Conservation (phyloP, 257 asterid genomes). For the Solanum lignicaule region DNA sequence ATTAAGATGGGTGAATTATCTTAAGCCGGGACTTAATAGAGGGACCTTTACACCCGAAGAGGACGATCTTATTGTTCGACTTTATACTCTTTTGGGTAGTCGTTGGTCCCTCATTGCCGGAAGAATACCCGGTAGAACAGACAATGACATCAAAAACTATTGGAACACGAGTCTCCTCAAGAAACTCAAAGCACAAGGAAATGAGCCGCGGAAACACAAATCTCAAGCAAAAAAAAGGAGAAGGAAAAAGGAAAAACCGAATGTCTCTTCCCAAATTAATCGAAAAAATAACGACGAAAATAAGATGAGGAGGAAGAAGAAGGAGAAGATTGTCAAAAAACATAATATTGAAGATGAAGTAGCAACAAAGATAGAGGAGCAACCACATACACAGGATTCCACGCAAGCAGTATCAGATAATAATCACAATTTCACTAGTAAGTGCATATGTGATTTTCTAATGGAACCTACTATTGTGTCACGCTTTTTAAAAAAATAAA, state of each 20-base stretch:
- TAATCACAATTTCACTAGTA: neutral
- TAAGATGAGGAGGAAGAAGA: neutral
- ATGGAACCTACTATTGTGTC: neutral
- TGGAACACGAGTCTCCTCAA: slow-evolving; percentile 60
- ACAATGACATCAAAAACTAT: slow-evolving; percentile 84
- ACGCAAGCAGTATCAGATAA: neutral
- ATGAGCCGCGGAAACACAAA: neutral
- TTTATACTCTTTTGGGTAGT: neutral
- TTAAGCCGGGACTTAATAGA: neutral
- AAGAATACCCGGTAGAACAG: slow-evolving; percentile 84
- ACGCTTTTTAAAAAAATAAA: no score
- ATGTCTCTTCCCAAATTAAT: neutral
- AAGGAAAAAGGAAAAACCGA: neutral
- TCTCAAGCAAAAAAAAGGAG: neutral
- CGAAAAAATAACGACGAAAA: neutral
- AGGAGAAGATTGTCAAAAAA: neutral
- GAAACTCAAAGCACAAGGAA: neutral
- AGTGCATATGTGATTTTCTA: neutral
- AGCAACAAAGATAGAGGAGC: neutral
- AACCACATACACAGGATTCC: neutral
- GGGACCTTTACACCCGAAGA: neutral
- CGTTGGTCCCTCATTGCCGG: slow-evolving; percentile 93
- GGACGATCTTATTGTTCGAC: neutral
- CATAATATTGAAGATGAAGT: neutral
- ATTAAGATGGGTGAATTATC: neutral